phyloP scores from a whole-genome alignment of 352 stramenopile species.

The Globisporangium sylvaticum region DNA sequence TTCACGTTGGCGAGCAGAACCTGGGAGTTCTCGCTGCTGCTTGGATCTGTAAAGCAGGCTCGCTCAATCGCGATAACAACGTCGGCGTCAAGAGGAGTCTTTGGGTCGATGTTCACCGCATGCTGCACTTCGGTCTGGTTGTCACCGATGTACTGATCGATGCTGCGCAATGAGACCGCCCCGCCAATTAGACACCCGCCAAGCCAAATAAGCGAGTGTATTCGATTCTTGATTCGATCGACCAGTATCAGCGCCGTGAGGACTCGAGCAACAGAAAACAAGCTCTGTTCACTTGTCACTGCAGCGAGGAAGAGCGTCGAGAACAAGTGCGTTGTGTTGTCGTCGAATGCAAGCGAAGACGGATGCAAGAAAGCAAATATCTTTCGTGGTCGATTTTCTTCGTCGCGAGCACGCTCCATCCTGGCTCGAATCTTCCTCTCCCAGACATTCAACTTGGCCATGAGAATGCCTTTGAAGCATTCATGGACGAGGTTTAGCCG shows the following conservation, averaged over 20 bases:
- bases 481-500: slow-evolving; percentile 40
- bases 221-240: slow-evolving; percentile 1
- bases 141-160: background rate
- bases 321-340: background rate
- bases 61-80: background rate
- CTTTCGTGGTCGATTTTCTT: slow-evolving; percentile 30
- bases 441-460: slow-evolving; percentile 89
- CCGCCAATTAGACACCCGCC: background rate
- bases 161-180: background rate
- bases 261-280: background rate
- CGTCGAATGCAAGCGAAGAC: background rate
- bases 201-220: background rate
- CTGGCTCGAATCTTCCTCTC: slow-evolving; percentile 64
- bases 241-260: background rate
- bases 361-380: background rate
- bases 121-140: background rate
- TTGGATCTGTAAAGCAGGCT: background rate
- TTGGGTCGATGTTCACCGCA: background rate
- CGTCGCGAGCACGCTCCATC: slow-evolving; percentile 42
- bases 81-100: background rate
- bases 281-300: background rate
- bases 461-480: slow-evolving; percentile 51
- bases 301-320: background rate
- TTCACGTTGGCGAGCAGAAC: slow-evolving; percentile 8
- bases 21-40: background rate